Evolutionary conservation across 2,329 filamentous ascomycete species (phyloP).

Genomic region (Monilinia aucupariae): DNA sequence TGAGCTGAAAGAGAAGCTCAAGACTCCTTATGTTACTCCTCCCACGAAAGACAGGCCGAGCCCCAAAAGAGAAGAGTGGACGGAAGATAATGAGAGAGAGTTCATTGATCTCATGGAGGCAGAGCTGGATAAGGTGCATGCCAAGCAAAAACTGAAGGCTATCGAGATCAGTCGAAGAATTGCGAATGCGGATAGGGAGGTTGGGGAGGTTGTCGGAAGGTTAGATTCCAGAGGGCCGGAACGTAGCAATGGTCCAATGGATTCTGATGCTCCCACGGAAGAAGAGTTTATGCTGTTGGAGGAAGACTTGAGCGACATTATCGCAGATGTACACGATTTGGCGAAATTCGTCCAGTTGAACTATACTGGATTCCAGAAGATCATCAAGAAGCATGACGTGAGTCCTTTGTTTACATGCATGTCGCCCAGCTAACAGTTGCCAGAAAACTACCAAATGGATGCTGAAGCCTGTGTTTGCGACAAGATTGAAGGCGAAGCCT

Average conservation of each 20-base stretch:
- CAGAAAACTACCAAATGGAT: conserved; percentile 94
- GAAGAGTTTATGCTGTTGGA: conserved; percentile 93
- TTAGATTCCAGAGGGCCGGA: conserved; percentile 57
- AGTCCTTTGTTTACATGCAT: conserved; percentile 34
- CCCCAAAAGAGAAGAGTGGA: conserved; percentile 64
- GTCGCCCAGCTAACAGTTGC: conserved; percentile 17
- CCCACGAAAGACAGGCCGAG: conserved; percentile 44
- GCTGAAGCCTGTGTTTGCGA: conserved; percentile 91
- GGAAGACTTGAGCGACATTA: conserved; percentile 93
- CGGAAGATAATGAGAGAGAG: conserved; percentile 81
- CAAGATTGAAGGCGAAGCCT: conserved; percentile 87
- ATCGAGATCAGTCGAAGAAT: conserved; percentile 93
- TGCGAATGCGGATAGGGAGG: conserved; percentile 79
- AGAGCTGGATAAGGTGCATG: conserved; percentile 96
- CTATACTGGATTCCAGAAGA: conserved; percentile 99
- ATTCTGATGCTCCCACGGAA: conserved; percentile 59
- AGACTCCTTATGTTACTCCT: conserved; percentile 58
- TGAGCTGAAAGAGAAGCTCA: conserved; percentile 80
- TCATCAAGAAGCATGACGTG: conserved; percentile 99
- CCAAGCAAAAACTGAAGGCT: conserved; percentile 94
- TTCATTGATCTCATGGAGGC: conserved; percentile 84
- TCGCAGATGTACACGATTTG: conserved; percentile 95
- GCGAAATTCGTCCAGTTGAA: conserved; percentile 98
- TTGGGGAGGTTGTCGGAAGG: conserved; percentile 76
- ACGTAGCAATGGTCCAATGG: conserved; percentile 25